phyloP scores from a whole-genome alignment of 768 basidiomycete species.

The Serendipita vermifera region DNA sequence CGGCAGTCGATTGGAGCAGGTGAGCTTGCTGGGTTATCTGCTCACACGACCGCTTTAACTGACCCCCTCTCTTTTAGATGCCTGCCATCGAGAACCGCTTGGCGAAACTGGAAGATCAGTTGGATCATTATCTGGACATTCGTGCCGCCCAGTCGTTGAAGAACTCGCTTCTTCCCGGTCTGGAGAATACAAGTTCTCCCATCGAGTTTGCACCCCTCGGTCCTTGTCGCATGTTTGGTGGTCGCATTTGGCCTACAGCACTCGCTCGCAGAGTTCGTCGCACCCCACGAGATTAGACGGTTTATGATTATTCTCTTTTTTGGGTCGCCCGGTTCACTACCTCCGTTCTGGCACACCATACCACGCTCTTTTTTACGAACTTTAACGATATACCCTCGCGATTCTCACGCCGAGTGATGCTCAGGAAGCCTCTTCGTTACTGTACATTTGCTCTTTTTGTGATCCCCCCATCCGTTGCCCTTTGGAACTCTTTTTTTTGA shows the following conservation, averaged over 20 bases:
- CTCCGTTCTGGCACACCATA: too few relatives aligned
- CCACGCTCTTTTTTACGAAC: slow-evolving; percentile 9
- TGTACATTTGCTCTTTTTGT: too few relatives aligned
- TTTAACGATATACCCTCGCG: slow-evolving; percentile 4
- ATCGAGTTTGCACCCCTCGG: neutral
- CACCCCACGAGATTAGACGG: neutral
- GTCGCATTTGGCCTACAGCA: slow-evolving; percentile 5
- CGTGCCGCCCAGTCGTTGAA: neutral
- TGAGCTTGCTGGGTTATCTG: neutral
- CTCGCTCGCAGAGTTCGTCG: slow-evolving; percentile 2
- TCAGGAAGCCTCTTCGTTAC: neutral
- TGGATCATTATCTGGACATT: slow-evolving; percentile 6
- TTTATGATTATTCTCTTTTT: neutral
- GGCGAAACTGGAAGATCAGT: slow-evolving; percentile 3
- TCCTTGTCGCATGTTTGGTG: slow-evolving; percentile 8
- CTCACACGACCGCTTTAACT: neutral
- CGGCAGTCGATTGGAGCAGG: slow-evolving; percentile 14
- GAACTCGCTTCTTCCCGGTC: neutral
- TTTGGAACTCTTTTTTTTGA: too few relatives aligned
- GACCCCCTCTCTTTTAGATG: slow-evolving; percentile 5
- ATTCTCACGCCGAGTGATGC: neutral
- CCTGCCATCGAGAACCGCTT: neutral
- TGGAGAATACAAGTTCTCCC: neutral
- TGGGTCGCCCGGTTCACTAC: neutral
- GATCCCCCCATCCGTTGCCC: too few relatives aligned